Evolutionary conservation across 2,329 filamentous ascomycete species (phyloP).

Genomic region (Fusarium vanettenii): DNA sequence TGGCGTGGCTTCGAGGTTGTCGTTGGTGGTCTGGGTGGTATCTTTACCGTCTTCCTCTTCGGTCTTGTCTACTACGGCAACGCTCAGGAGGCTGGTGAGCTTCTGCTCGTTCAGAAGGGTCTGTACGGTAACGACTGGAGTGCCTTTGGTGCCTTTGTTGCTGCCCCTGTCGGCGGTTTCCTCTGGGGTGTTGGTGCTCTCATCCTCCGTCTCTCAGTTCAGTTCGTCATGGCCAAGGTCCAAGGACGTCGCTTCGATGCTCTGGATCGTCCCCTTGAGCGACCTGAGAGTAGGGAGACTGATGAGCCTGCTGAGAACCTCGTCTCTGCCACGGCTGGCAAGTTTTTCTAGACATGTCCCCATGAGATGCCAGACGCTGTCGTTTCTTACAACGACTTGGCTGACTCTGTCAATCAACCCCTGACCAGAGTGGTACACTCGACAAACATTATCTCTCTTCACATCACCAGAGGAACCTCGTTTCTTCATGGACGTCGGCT

Average conservation of each 20-base stretch:
- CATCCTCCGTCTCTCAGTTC: conserved; percentile 66
- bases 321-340: conserved; percentile 56
- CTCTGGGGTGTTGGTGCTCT: conserved; percentile 77
- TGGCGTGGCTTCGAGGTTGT: conserved; percentile 87
- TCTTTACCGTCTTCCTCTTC: conserved; percentile 84
- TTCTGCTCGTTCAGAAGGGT: conserved; percentile 78
- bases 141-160: conserved; percentile 85
- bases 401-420: not conserved
- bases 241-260: conserved; percentile 74
- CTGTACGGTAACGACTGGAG: conserved; percentile 84
- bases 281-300: conserved; percentile 45
- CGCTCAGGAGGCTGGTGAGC: conserved; percentile 69
- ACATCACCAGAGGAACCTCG: not conserved
- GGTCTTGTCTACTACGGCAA: conserved; percentile 82
- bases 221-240: conserved; percentile 67
- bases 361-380: conserved; percentile 16
- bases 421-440: not conserved
- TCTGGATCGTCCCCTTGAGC: conserved; percentile 65
- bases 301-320: conserved; percentile 42
- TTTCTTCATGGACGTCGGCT: not conserved
- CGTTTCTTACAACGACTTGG: not conserved
- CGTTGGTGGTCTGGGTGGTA: conserved; percentile 79
- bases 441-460: not conserved
- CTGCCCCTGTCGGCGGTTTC: conserved; percentile 79
- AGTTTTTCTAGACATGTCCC: conserved; percentile 61